Conservation (phyloP, 768 basidiomycete genomes). For the Hypholoma fasciculare region DNA sequence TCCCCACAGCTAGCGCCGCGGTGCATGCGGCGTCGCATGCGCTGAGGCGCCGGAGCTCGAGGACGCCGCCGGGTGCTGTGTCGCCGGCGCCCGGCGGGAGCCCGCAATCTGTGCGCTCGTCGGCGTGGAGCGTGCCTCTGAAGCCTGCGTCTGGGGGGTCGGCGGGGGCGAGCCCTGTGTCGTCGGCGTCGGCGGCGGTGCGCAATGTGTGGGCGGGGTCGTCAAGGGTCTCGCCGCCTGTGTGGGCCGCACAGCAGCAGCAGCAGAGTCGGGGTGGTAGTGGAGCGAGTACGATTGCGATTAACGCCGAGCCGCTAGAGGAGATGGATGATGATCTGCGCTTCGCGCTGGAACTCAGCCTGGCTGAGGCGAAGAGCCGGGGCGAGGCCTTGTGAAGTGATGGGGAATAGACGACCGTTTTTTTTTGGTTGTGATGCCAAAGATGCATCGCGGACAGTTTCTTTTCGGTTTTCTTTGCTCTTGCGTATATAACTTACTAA, state of each 20-base stretch:
- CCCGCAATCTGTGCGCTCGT: not conserved
- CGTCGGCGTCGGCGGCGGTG: not conserved
- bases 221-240: conserved; percentile 4
- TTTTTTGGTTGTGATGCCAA: not conserved
- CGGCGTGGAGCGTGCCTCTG: conserved; percentile 10
- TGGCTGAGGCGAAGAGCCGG: conserved; percentile 60
- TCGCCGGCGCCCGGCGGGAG: not conserved
- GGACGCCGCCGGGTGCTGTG: not conserved
- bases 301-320: conserved; percentile 16
- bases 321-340: conserved; percentile 65
- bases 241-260: not conserved
- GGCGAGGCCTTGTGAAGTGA: conserved; percentile 27
- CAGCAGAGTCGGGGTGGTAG: not conserved
- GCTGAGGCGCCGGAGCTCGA: not conserved
- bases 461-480: not conserved
- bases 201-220: conserved; percentile 5
- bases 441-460: not conserved
- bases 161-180: not conserved
- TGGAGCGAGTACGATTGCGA: not conserved
- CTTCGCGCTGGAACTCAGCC: conserved; percentile 68
- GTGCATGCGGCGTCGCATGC: not conserved
- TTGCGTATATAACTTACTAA: not conserved
- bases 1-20: not conserved
- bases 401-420: not conserved
- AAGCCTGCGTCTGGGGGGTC: not conserved